A percentile compares a stretch with the other conserved stretches of the same genome.
phyloP scores from a whole-genome alignment of 2,329 filamentous ascomycete genomes.

The Magnaporthiopsis incrustans region DNA sequence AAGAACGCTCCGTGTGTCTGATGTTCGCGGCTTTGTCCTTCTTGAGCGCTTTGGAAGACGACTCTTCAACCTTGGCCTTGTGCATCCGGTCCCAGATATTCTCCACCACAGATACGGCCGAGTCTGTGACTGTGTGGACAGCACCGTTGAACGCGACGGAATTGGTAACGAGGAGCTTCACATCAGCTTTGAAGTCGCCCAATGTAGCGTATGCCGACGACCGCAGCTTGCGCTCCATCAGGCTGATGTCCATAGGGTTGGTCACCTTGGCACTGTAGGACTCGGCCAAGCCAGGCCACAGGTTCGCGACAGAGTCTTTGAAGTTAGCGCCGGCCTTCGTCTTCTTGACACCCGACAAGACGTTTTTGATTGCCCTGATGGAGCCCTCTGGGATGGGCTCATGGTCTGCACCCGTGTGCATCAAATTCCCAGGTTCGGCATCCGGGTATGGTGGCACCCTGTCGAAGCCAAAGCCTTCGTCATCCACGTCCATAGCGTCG shows the following conservation, averaged over 20 bases:
- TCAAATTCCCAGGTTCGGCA: conserved; percentile 29
- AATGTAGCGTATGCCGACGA: conserved; percentile 58
- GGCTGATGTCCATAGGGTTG: conserved; percentile 75
- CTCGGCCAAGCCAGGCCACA: conserved; percentile 68
- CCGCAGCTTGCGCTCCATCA: conserved; percentile 75
- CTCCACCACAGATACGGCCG: conserved; percentile 48
- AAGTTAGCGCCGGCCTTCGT: conserved; percentile 74
- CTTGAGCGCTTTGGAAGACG: conserved; percentile 50
- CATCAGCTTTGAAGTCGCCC: conserved; percentile 65
- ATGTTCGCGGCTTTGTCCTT: conserved; percentile 45
- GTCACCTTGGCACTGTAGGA: conserved; percentile 63
- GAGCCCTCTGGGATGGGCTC: conserved; percentile 50
- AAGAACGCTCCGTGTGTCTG: conserved; percentile 36
- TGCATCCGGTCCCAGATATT: conserved; percentile 39
- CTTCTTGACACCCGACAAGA: conserved; percentile 72
- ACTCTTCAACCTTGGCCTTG: conserved; percentile 41
- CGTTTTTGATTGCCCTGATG: conserved; percentile 53
- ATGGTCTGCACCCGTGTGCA: conserved; percentile 33
- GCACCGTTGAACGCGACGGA: conserved; percentile 75
- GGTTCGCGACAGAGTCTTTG: conserved; percentile 64
- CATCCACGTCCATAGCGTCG: conserved; percentile 21
- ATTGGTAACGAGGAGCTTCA: conserved; percentile 73
- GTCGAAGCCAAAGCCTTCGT: conserved; percentile 1
- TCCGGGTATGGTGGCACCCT: conserved; percentile 13
- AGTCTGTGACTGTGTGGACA: conserved; percentile 61